Base-by-base conservation (phyloP, 108 stramenopile species). In the Bacterosira constricta region DNA sequence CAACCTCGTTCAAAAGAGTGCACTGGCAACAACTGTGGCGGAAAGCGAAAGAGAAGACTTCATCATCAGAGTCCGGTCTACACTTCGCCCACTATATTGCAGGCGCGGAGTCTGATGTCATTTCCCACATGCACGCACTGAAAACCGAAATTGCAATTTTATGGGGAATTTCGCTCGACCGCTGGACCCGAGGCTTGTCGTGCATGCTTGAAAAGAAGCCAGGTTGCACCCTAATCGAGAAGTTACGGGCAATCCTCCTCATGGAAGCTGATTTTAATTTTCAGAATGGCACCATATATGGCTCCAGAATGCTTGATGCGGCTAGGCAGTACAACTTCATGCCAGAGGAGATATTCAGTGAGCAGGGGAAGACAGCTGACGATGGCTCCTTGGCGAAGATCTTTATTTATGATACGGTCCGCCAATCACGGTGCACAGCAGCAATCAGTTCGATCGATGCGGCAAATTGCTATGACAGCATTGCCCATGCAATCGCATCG, bases 311-410 rank as follows among this genome's bases (percentile, higher is more conserved):
- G 57, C 10, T 69, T 0, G 18, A 31, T 3, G 44, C 41, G 18
- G 68, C 18, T 1, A 27, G 54, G 27, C 36, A 29, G 6, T 57
- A 57, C 42, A 41, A 31, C 5, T 11, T 49, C 0, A 69, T 69
- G 57, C 39, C 68, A 35, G 68, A 57, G 1, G 68, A 69, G 6
- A 69, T 58, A 17, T 69, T 69, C 20, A 69, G 56, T 46, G 57
- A 69, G 29, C 4, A 30, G 17, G 39, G 53, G 2, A 4, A 26
- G 29, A 52, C 27, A 25, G 63, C 63, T n/a, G 63, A 63, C 15
- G 44, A 63, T 8, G 63, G 39, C 6, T 27, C 25, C 1, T 36
- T 50, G 29, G 3, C 23, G 27, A 49, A 55, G 41, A 32, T 38
- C 25, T 13, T 25, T 11, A 35, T 39, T 55, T 41, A 3, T 23